phyloP scores from a whole-genome alignment of 2,329 filamentous ascomycete species.

The Ophiostoma quercus region DNA sequence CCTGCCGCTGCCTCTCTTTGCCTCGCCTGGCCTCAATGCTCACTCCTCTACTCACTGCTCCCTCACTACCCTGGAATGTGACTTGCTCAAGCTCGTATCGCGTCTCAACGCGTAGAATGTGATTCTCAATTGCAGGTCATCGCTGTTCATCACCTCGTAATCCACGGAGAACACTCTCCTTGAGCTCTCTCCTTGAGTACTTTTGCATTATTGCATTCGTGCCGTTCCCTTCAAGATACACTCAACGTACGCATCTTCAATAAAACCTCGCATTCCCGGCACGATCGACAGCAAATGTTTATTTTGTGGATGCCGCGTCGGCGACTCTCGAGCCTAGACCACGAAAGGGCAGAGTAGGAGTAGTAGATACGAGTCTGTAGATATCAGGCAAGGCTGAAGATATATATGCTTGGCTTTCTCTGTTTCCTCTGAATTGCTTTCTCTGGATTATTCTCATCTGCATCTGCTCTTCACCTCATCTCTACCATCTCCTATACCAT shows the following conservation, averaged over 20 bases:
- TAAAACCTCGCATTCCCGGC: not conserved
- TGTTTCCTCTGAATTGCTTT: not conserved
- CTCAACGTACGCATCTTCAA: not conserved
- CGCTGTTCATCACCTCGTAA: too few relatives aligned
- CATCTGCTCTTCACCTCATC: not conserved
- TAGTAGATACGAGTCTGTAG: too few relatives aligned
- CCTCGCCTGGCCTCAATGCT: not conserved
- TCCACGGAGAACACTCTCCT: too few relatives aligned
- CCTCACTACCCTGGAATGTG: not conserved
- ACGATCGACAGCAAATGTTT: not conserved
- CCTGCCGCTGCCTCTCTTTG: not conserved
- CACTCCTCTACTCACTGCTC: too few relatives aligned
- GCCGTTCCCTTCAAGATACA: too few relatives aligned
- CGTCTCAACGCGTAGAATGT: constrained; percentile 1
- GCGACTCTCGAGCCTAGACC: not conserved
- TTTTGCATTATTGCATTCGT: not conserved
- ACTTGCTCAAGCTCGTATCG: not conserved
- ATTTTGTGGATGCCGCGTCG: constrained; percentile 8
- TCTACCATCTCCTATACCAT: not conserved
- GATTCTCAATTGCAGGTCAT: not conserved
- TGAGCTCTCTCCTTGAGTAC: not conserved
- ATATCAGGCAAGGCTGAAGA: not conserved
- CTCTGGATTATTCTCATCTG: too few relatives aligned
- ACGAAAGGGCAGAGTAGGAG: not conserved
- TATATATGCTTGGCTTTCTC: not conserved